These are phyloP conservation scores for Phalaenopsis aphrodite DNA, from an alignment of 106 monocot species.

Conservation along the genomic window DNA sequence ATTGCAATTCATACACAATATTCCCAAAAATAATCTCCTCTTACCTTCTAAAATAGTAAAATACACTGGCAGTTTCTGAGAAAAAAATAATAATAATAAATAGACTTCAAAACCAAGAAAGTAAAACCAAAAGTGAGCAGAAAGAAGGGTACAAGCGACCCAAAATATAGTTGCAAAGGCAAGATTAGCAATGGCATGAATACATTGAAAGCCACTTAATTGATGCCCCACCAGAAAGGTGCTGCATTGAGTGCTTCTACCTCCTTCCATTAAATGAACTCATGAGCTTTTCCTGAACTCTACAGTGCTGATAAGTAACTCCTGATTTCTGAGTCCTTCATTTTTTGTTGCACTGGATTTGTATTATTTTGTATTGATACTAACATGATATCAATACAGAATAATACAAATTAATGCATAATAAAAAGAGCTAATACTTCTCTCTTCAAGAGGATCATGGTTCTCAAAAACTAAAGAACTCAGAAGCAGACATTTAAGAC, in stretches of 20 bases:
- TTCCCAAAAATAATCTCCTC: not conserved
- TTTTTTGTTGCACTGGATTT: not conserved
- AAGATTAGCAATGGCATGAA: slow-evolving; percentile 1
- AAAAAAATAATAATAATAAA: too few relatives aligned
- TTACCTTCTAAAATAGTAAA: not conserved
- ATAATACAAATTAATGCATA: not conserved
- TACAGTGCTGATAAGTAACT: not conserved
- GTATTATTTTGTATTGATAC: not conserved
- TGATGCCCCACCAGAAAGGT: not conserved
- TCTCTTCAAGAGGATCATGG: too few relatives aligned
- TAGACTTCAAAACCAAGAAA: not conserved
- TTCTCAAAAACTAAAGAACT: not conserved
- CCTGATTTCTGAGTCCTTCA: not conserved
- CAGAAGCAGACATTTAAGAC: not conserved
- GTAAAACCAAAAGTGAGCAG: not conserved
- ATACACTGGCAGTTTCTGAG: not conserved
- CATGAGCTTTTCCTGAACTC: not conserved
- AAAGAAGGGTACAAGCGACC: not conserved
- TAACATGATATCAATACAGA: not conserved
- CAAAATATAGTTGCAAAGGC: not conserved
- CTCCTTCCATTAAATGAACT: slow-evolving; percentile 2
- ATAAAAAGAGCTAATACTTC: not conserved
- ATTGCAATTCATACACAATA: too few relatives aligned
- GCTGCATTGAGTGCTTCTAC: not conserved
- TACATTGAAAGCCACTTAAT: not conserved